These are phyloP conservation scores for Moesziomyces sp. DNA, from an alignment of 1,284 basidiomycete genomes.

Conservation along the genomic window DNA sequence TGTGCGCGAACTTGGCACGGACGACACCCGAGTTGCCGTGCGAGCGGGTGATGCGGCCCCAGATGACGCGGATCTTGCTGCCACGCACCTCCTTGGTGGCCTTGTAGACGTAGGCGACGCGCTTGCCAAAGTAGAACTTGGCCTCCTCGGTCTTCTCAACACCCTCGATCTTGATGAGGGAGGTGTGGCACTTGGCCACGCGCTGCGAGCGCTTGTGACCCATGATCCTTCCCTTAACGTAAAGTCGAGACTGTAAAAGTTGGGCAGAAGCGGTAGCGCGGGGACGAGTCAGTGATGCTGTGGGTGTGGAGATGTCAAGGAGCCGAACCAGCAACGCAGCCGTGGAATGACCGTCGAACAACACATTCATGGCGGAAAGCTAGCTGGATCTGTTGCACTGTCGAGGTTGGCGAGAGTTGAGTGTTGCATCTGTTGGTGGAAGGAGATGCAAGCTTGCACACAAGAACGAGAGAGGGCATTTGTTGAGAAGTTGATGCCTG, in stretches of 20 bases:
- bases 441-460: no score
- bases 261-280: not conserved
- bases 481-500: no score
- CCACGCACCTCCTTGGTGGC: constrained; percentile 92
- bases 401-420: no score
- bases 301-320: constrained; percentile 5
- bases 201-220: constrained; percentile 99
- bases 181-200: constrained; percentile 93
- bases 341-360: no score
- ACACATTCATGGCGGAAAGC: no score
- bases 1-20: constrained; percentile 95
- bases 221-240: constrained; percentile 95
- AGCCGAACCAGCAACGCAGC: not conserved
- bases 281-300: no score
- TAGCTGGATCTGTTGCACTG: no score
- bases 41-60: constrained; percentile 76
- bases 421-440: no score
- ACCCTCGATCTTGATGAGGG: constrained; percentile 95
- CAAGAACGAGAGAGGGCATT: no score
- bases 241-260: constrained; percentile 75
- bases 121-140: constrained; percentile 99
- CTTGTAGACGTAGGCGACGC: constrained; percentile 97
- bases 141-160: constrained; percentile 93
- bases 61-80: constrained; percentile 93
- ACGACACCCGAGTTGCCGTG: constrained; percentile 89